A percentile compares a stretch with the other conserved stretches of the same genome.
Evolutionary conservation across 345 rosid species (phyloP).

Genomic region (Triadica sebifera): DNA sequence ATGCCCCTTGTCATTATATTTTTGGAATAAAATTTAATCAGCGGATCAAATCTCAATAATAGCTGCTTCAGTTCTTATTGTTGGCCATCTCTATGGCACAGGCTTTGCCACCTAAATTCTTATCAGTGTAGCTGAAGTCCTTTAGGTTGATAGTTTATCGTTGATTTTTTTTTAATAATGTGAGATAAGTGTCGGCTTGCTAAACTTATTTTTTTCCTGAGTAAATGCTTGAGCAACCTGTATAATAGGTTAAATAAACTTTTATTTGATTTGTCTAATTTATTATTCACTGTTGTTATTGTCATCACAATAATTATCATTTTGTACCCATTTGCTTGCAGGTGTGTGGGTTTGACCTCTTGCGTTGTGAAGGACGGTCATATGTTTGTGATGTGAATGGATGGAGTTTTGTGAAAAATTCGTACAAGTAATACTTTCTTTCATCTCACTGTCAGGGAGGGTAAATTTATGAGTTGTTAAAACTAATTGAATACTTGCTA

Average conservation of each 20-base stretch:
- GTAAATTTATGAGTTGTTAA: neutral
- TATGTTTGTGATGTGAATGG: constrained; percentile 99
- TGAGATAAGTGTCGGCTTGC: neutral
- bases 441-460: neutral
- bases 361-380: constrained; percentile 94
- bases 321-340: constrained; percentile 31
- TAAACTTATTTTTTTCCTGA: neutral
- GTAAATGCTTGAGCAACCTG: neutral
- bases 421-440: constrained; percentile 67
- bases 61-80: constrained; percentile 6
- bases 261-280: neutral
- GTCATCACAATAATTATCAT: neutral
- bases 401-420: constrained; percentile 99
- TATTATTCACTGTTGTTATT: neutral
- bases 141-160: neutral
- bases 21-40: neutral
- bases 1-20: neutral
- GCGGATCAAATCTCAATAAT: neutral
- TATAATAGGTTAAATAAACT: neutral
- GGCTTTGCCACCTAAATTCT: constrained; percentile 2
- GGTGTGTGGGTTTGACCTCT: constrained; percentile 99
- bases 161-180: neutral
- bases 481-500: neutral
- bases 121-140: neutral
- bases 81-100: neutral